Conservation (phyloP, 2,329 filamentous ascomycete species). For the Ascosphaera apis region DNA sequence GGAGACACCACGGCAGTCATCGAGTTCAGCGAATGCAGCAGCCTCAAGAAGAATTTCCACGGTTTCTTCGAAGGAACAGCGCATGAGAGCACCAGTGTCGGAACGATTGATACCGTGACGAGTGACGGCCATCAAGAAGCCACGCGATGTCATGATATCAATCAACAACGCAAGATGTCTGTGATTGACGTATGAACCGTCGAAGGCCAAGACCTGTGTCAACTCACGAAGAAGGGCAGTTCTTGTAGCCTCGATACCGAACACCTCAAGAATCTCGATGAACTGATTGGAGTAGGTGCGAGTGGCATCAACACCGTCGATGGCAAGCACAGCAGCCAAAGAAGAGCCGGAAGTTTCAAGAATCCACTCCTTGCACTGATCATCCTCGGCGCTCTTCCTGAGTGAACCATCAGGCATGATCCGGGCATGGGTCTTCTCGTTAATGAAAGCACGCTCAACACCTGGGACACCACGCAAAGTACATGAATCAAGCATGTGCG, state of each 20-base stretch:
- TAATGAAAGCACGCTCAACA: conserved; percentile 82
- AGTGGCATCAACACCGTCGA: conserved; percentile 67
- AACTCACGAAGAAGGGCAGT: conserved; percentile 70
- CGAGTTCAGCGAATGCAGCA: conserved; percentile 78
- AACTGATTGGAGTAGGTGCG: conserved; percentile 90
- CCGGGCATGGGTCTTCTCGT: conserved; percentile 50
- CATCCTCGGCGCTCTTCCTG: conserved; percentile 48
- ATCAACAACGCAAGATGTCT: conserved; percentile 86
- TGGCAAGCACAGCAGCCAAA: conserved; percentile 58
- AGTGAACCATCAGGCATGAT: conserved; percentile 47
- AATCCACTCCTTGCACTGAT: conserved; percentile 74
- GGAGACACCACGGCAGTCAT: conserved; percentile 93
- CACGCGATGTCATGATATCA: conserved; percentile 94
- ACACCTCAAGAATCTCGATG: conserved; percentile 80
- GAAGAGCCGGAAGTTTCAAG: conserved; percentile 85
- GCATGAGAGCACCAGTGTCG: conserved; percentile 94
- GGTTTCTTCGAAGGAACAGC: conserved; percentile 98
- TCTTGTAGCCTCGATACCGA: conserved; percentile 88
- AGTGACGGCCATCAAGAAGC: conserved; percentile 84
- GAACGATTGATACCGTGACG: conserved; percentile 96
- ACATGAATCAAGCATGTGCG: conserved; percentile 73
- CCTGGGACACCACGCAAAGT: conserved; percentile 77
- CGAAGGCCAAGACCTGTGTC: conserved; percentile 83
- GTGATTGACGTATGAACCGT: conserved; percentile 98
- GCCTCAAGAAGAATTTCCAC: conserved; percentile 96